Evolutionary conservation across 306 rosid species (phyloP).

Genomic region (Quillaja saponaria): DNA sequence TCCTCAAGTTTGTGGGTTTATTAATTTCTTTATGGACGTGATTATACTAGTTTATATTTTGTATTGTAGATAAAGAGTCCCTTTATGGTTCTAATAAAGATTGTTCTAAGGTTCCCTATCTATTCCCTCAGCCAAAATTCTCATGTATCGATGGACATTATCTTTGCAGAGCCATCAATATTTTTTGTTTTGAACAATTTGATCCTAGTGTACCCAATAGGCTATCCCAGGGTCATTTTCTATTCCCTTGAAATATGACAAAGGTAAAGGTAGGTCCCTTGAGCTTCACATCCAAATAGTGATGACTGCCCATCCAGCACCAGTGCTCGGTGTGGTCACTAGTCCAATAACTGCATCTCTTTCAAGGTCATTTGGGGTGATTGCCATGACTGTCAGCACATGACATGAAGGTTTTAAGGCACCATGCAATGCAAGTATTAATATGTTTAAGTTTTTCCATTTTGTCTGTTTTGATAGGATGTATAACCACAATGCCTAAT

Average conservation of each 20-base stretch:
- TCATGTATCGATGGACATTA: too few species aligned
- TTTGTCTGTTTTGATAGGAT: constrained; percentile 11
- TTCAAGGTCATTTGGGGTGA: background rate
- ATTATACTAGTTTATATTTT: background rate
- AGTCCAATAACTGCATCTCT: background rate
- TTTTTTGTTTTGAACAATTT: too few species aligned
- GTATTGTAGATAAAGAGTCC: background rate
- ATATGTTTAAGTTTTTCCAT: background rate
- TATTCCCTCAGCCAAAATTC: too few species aligned
- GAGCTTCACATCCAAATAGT: background rate
- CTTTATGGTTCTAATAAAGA: background rate
- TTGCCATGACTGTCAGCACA: background rate
- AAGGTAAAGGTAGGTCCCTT: background rate
- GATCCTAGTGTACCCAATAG: too few species aligned
- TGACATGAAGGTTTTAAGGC: background rate
- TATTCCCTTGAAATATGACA: background rate
- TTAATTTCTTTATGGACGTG: background rate
- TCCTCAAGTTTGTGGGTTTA: constrained; percentile 9
- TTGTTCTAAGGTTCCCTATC: background rate
- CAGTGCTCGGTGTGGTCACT: background rate
- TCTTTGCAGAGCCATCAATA: too few species aligned
- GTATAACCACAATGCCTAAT: background rate
- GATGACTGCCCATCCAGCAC: background rate
- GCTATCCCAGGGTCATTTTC: too few species aligned
- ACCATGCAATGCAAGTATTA: background rate